phyloP scores from a whole-genome alignment of 1,284 basidiomycete species.

The Boletellus deceptivus region DNA sequence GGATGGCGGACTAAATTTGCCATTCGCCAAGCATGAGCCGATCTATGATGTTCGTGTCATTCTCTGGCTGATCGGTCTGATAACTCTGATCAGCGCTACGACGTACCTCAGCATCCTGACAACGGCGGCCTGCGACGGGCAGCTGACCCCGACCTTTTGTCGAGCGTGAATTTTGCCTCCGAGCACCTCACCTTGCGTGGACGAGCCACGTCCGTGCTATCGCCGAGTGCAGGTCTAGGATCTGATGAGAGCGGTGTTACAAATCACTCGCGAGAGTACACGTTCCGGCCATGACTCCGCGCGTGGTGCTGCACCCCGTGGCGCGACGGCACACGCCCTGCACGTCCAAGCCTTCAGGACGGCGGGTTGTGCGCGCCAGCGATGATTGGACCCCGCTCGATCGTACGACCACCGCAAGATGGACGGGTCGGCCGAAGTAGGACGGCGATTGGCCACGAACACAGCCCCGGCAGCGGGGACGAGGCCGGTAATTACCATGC shows the following conservation, averaged over 20 bases:
- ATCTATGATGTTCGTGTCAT: slow-evolving; percentile 3
- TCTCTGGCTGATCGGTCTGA: slow-evolving; percentile 10
- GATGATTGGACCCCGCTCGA: background rate
- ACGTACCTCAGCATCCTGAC: background rate
- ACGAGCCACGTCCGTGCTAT: background rate
- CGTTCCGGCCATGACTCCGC: background rate
- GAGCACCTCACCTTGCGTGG: background rate
- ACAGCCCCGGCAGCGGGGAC: too few species aligned
- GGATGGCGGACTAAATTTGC: slow-evolving; percentile 26
- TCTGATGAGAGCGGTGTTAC: background rate
- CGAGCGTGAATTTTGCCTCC: background rate
- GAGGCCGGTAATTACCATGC: background rate
- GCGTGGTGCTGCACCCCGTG: background rate
- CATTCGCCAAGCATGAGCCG: slow-evolving; percentile 17
- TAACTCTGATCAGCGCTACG: background rate
- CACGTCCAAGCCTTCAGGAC: too few species aligned
- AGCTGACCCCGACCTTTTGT: background rate
- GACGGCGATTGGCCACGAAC: background rate
- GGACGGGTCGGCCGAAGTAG: background rate
- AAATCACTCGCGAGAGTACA: background rate
- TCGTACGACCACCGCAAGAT: background rate
- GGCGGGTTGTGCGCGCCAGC: too few species aligned
- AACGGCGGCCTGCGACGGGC: background rate
- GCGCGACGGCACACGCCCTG: too few species aligned
- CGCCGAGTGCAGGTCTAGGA: too few species aligned